Evolutionary conservation across 225 moss, liverwort and hornwort species (phyloP), one percentile per base, ranked within the genome.

Genomic region (Rhytidiadelphus loreus): DNA sequence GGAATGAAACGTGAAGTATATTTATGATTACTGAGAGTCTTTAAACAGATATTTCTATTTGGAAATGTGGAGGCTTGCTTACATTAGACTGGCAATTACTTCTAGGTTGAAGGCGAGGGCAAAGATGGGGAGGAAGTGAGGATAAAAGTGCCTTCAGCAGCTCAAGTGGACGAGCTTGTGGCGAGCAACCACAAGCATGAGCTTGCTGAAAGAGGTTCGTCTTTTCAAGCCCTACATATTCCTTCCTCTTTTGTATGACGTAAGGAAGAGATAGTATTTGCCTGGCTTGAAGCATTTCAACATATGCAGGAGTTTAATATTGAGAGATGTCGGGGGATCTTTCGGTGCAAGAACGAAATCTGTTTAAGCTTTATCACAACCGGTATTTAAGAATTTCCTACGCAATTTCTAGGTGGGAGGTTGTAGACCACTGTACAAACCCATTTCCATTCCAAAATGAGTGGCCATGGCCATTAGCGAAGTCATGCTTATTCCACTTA

Each of bases 61-160:
- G 20, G 24, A 84, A 61, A 43, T n/a, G 43, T 21, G 71, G 16
- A 85, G 48, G 17, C 12, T 69, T 81, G 55, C 46, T 70, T 48
- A 88, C 53, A 39, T 77, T 28, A 44, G 41, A 59, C 8, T 80
- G 50, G 48, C 3, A 37, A 79, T 30, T 23, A 26, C 66, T 56
- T 87, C 82, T 84, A 98, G 98, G 93, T 95, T 89, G 92, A 91
- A 83, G 95, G 93, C 14, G 93, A 96, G 82, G 90, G 96, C 46
- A 69, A 91, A 82, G 97, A 99, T 86, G 99, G 99, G 77, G 95
- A 95, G 69, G 94, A 95, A 85, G 64, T 99, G 22, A 88, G 69
- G 57, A 89, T 97, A 13, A 58, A 81, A 39, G 80, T 97, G 18
- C 97, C 99, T 58, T 22, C 93, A 63, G 64, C 87, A 79, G 93